Percentiles rank a stretch among this genome's conserved stretches.
Evolutionary conservation across 768 basidiomycete genomes (phyloP).

Genomic region (Suillus decipiens): DNA sequence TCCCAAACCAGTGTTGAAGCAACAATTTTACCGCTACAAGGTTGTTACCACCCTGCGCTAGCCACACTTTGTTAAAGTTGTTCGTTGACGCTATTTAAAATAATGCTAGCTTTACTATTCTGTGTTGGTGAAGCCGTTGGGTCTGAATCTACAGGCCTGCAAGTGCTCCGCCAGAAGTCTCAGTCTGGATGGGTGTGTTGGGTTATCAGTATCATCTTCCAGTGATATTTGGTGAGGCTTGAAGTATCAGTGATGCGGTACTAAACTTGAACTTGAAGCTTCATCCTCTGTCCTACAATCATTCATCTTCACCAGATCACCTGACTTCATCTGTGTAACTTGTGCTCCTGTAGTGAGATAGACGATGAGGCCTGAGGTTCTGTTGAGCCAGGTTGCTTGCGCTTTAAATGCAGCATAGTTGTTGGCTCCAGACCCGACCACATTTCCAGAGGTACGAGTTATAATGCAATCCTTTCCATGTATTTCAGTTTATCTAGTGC

Average conservation of each 20-base stretch:
- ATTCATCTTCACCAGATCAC: conserved; percentile 15
- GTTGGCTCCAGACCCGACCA: conserved; percentile 49
- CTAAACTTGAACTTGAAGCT: no score
- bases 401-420: conserved; percentile 55
- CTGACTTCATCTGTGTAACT: conserved; percentile 20
- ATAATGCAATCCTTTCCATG: no score
- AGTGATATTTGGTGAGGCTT: background rate
- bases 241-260: no score
- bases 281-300: conserved; percentile 20
- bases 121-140: background rate
- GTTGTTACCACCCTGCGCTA: conserved; percentile 41
- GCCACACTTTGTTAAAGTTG: conserved; percentile 18
- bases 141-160: background rate
- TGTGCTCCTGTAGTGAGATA: conserved; percentile 18
- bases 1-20: conserved; percentile 18
- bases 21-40: conserved; percentile 25
- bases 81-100: conserved; percentile 8
- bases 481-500: no score
- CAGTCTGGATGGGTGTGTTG: background rate
- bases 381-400: conserved; percentile 46
- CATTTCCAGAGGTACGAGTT: conserved; percentile 33
- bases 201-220: background rate
- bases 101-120: conserved; percentile 24
- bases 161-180: background rate
- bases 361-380: conserved; percentile 14